These are phyloP conservation scores for Trichomonas tenax DNA, from an alignment of 208 protist species.

Conservation along the genomic window DNA sequence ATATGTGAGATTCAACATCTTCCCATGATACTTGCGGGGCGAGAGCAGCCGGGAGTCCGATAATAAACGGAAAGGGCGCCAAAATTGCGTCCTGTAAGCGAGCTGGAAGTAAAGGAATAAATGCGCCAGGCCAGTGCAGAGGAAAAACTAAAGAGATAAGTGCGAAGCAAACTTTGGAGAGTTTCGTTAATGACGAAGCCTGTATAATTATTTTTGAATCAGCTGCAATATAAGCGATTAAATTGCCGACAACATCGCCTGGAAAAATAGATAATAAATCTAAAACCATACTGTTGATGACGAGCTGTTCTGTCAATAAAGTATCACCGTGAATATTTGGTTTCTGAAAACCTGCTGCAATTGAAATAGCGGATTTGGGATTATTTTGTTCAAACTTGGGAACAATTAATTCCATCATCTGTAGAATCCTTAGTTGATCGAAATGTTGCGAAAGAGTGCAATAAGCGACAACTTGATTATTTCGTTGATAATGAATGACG, in stretches of 20 bases:
- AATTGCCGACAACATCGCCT: not conserved
- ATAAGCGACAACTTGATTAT: not conserved
- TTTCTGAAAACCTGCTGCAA: not conserved
- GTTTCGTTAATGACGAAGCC: not conserved
- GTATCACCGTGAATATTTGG: not conserved
- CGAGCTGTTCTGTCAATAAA: not conserved
- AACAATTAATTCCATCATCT: not conserved
- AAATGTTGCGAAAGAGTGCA: not conserved
- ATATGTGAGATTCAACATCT: not conserved
- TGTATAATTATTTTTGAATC: not conserved
- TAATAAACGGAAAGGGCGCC: constrained; percentile 12
- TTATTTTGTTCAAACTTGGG: not conserved
- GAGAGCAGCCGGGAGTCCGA: not conserved
- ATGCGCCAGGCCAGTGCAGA: not conserved
- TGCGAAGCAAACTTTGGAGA: not conserved
- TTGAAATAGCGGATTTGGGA: not conserved
- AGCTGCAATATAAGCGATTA: not conserved
- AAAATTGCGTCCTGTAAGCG: not conserved
- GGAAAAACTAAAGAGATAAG: not conserved
- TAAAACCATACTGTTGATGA: not conserved
- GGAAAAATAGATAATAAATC: not conserved
- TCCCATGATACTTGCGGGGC: too few relatives aligned
- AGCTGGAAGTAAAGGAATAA: not conserved
- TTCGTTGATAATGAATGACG: not conserved
- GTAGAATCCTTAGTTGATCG: not conserved